Base-by-base conservation (phyloP, 129 eudicot species). In the Kitagawia praeruptora region DNA sequence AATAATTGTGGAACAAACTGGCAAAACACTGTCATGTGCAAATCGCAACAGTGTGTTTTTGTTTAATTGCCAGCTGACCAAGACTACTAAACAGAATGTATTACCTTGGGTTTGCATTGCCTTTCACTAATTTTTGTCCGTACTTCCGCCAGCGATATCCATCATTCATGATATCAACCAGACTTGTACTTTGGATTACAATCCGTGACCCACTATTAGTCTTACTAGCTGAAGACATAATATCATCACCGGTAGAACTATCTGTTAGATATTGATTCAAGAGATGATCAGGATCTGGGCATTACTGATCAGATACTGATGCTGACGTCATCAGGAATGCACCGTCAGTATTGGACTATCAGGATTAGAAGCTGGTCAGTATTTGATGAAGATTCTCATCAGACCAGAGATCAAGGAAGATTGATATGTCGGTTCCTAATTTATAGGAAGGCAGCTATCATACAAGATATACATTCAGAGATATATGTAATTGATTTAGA, bases 111-210 rank as follows among this genome's bases (percentile, higher is more conserved):
- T 91, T 91, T 34, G 89, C 84, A 83, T 91, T 93, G 84, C 97
- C 98, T 88, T 91, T 93, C 13, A 93, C 97, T 87, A 91, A 78
- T 78, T 93, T 93, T 87, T 93, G 98, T 63, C 98, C 98, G 79
- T 93, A 93, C 81, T 93, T 93, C 77, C 98, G 97, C 98, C 98
- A 93, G 39, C 98, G 88, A 78, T 85, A 91, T 78, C 98, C 98
- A 78, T 93, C 98, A 82, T 89, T 93, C 79, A 93, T 89, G 56
- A 93, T 77, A 84, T 93, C 98, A 84, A 93, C 95, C 66, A 69
- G 95, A 75, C 98, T 93, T 64, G 85, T 81, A 64, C 93, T 93
- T 80, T 93, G 90, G 77, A 93, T 93, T 78, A 93, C 97, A 77
- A 86, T 79, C 31, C 97, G 88, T 5, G 86, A 83, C 47, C 88